phyloP scores from a whole-genome alignment of 768 basidiomycete genomes.

The Mycena filopes region DNA sequence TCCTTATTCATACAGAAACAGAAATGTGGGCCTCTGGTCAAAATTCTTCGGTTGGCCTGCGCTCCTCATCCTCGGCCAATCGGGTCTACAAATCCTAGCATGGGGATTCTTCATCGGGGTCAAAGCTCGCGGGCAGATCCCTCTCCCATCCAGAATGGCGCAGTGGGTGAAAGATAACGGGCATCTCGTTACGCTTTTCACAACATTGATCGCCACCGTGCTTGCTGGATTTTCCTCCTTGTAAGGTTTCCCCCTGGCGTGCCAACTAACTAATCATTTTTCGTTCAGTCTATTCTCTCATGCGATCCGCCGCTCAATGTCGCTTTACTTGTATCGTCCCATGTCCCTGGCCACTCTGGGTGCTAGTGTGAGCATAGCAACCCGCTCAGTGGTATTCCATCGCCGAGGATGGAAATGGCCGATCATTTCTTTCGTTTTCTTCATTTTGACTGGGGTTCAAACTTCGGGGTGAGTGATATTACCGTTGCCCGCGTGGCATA shows the following conservation, averaged over 20 bases:
- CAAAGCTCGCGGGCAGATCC: not conserved
- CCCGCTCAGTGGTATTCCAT: not conserved
- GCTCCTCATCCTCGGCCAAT: not conserved
- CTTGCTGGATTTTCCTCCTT: not conserved
- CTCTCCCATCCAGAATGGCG: not conserved
- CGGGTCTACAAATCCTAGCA: not conserved
- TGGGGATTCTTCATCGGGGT: conserved; percentile 1
- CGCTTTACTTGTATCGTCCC: not conserved
- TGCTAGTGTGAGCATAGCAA: conserved; percentile 2
- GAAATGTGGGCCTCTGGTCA: too few relatives aligned
- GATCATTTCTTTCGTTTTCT: not conserved
- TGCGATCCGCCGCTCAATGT: not conserved
- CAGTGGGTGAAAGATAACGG: not conserved
- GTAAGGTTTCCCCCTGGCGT: too few relatives aligned
- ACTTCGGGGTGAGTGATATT: not conserved
- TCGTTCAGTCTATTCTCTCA: not conserved
- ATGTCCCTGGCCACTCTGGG: not conserved
- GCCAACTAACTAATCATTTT: too few relatives aligned
- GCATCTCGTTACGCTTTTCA: not conserved
- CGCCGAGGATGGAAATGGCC: not conserved
- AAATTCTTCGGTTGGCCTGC: too few relatives aligned
- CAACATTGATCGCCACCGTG: not conserved
- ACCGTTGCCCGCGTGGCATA: too few relatives aligned
- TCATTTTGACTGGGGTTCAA: not conserved
- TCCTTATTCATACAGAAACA: too few relatives aligned